Percentiles rank a stretch among this genome's conserved stretches.
Evolutionary conservation across 1,284 basidiomycete species (phyloP).

Genomic region (Ceratobasidium sp.): DNA sequence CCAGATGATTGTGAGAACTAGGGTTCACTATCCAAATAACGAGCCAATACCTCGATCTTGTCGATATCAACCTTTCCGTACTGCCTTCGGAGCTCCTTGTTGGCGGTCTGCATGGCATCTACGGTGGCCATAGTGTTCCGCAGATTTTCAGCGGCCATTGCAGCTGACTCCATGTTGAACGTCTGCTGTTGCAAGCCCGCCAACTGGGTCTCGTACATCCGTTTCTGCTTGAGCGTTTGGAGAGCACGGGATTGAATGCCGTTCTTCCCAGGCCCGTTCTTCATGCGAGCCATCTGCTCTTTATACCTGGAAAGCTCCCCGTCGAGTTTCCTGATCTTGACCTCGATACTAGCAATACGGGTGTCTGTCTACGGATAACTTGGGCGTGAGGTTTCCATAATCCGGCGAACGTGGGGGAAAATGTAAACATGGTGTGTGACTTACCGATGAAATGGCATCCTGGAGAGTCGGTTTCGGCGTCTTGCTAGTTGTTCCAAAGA

Average conservation of each 20-base stretch:
- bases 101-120: conserved; percentile 96
- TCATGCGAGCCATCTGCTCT: conserved; percentile 95
- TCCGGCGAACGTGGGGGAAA: conserved; percentile 15
- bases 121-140: conserved; percentile 99
- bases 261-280: conserved; percentile 94
- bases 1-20: conserved; percentile 31
- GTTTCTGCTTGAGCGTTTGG: conserved; percentile 93
- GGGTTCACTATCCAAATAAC: conserved; percentile 1
- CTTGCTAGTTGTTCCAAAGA: conserved; percentile 80
- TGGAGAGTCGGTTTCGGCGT: conserved; percentile 85
- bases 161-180: conserved; percentile 99
- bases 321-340: conserved; percentile 97
- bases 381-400: conserved; percentile 42
- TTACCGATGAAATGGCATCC: conserved; percentile 90
- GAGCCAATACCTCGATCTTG: conserved; percentile 87
- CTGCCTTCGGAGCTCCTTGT: conserved; percentile 96
- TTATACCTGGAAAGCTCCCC: conserved; percentile 93
- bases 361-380: conserved; percentile 76
- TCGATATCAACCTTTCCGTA: conserved; percentile 98
- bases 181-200: conserved; percentile 93
- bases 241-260: conserved; percentile 97
- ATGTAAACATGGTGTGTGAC: conserved; percentile 28
- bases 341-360: conserved; percentile 90
- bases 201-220: conserved; percentile 94
- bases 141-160: conserved; percentile 95